phyloP scores from a whole-genome alignment of 306 rosid species.

The Rosa lucieae region DNA sequence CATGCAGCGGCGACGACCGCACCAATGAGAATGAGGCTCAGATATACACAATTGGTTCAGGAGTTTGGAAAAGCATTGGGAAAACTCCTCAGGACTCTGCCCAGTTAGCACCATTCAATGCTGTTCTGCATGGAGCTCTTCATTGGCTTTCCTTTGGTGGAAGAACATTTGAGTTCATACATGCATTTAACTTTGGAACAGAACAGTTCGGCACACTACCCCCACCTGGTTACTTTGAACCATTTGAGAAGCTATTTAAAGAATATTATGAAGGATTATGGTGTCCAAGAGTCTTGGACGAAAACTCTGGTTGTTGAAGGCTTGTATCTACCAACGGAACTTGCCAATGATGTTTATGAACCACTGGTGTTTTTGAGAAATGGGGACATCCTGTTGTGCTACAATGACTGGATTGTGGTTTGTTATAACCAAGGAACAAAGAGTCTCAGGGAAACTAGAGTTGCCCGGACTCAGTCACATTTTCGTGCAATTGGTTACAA shows the following conservation, averaged over 20 bases:
- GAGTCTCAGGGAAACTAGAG: conserved; percentile 4
- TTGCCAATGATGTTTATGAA: conserved; percentile 5
- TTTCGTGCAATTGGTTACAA: background rate
- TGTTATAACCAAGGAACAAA: conserved; percentile 1
- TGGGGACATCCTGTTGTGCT: conserved; percentile 22
- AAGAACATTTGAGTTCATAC: background rate
- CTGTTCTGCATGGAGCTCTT: conserved; percentile 13
- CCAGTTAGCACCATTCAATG: background rate
- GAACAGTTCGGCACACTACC: background rate
- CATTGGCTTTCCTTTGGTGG: conserved; percentile 5
- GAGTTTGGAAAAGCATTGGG: conserved; percentile 15
- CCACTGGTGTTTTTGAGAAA: conserved; percentile 16
- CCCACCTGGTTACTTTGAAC: conserved; percentile 6
- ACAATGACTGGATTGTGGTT: background rate
- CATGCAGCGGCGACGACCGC: no score
- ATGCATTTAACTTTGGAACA: conserved; percentile 7
- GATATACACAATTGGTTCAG: conserved; percentile 3
- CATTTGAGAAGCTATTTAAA: background rate
- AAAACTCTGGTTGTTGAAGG: conserved; percentile 12
- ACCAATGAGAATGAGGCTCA: conserved; percentile 2
- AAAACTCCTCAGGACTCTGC: background rate
- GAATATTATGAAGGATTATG: conserved; percentile 23
- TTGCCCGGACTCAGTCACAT: background rate
- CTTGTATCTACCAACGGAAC: background rate
- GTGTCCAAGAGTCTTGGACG: conserved; percentile 21